Evolutionary conservation across 1,139 yeast species (phyloP), one percentile per base, ranked within the genome.

Genomic region (Zygoascus hellenicus): DNA sequence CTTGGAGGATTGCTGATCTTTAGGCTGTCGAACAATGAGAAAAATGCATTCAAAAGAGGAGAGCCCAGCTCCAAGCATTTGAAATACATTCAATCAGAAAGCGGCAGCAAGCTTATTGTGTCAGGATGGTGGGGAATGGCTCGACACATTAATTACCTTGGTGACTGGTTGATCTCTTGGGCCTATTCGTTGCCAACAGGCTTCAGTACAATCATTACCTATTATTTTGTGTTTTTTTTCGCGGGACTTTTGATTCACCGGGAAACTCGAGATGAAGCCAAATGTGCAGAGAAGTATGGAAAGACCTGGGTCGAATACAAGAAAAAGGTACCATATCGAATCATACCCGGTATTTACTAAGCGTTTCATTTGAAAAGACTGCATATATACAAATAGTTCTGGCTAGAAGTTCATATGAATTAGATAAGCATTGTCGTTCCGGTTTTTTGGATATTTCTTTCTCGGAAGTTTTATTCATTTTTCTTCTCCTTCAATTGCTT

Each of bases 61-160:
- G 78, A 83, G 59, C 73, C 89, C 48, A 70, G 77, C 43, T 76
- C 80, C 52, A 66, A 76, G 48, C 75, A 82, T 48, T 69, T 85
- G 62, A 76, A 79, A 58, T 82, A 80, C 52, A 83, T 92, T 51
- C 69, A 77, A 53, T 84, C 97, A 1, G 71, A 75, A 30, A 79
- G 86, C 11, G 96, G 96, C 1, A 83, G 96, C 34, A 84, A 78
- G 60, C 75, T 92, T 54, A 71, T 92, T 46, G 77, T 81, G 49
- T 94, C 88, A 58, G 97, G 97, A 2, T 92, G 98, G 98, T 92
- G 98, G 98, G 86, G 85, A 2, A 66, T 74, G 36, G 81, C 96
- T 5, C 95, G 95, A 57, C 98, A 92, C 64, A 88, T 88, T 63
- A 92, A 92, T 63, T 92, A 92, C 67, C 76, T 90, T 53, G 98